Evolutionary conservation across 2,329 filamentous ascomycete species (phyloP).

Genomic region (Aurifilum marmelostoma): DNA sequence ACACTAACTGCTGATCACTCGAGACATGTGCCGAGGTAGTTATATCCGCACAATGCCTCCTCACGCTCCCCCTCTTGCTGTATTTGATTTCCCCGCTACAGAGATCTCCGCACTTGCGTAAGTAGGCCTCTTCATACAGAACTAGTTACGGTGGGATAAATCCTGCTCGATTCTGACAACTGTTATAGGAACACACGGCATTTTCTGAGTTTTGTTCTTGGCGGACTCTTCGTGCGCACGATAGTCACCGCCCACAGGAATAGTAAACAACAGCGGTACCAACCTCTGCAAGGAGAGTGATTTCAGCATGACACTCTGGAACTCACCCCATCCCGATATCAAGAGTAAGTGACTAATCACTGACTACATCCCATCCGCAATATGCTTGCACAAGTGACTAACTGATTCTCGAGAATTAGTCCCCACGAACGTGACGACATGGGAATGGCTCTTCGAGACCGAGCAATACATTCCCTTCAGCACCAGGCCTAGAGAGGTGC

Average conservation of each 20-base stretch:
- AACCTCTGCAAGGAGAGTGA: neutral
- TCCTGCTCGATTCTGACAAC: neutral
- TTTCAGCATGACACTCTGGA: conserved; percentile 23
- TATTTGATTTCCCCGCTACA: neutral
- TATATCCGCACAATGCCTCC: neutral
- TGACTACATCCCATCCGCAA: neutral
- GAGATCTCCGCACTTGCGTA: neutral
- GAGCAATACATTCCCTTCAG: conserved; percentile 2
- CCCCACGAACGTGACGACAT: conserved; percentile 20
- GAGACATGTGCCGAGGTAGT: conserved; percentile 6
- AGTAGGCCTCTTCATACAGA: neutral
- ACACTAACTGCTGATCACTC: neutral
- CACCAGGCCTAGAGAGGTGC: neutral
- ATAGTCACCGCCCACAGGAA: neutral
- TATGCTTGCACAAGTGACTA: neutral
- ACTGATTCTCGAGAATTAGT: neutral
- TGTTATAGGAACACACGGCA: neutral
- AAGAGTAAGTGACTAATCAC: conserved; percentile 13
- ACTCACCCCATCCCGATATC: conserved; percentile 21
- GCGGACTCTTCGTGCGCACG: neutral
- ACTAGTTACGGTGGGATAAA: neutral
- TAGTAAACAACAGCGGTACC: neutral
- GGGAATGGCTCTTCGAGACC: conserved; percentile 17
- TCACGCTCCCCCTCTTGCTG: conserved; percentile 1
- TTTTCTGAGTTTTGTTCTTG: neutral